Base-by-base conservation (phyloP, 2,329 filamentous ascomycete genomes). In the Colletotrichum navitas region DNA sequence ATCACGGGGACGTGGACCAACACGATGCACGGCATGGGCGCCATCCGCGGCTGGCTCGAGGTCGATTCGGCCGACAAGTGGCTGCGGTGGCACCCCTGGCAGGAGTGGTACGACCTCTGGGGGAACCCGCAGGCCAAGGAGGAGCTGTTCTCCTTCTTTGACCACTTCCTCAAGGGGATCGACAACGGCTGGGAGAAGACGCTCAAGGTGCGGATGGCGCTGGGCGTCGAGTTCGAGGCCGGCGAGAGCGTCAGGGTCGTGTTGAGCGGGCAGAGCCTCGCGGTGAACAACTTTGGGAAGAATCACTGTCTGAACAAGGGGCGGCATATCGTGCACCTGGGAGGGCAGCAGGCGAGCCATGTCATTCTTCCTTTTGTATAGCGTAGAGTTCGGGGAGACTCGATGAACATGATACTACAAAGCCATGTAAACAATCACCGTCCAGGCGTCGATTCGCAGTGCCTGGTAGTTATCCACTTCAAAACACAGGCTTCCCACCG, bases 121-220 rank as follows among this genome's bases (percentile, higher is more conserved):
- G 54, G 68, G 2, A 51, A 72, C 21, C 10, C 39, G 41, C 32
- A 63, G 41, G 63, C 70, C 18, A 74, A 62, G 32, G 76, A 80
- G 1, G 83, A 86, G 63, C 77, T 86, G 0, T 71, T 77, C 8
- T 66, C 73, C 0, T 87, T 85, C 76, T 87, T 87, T 65, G 85
- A 87, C 63, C 76, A 74, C 2, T 88, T 83, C 67, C 77, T 86
- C 21, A 84, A 82, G 41, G 81, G 78, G 0, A 76, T 78, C 0
- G 69, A 83, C 0, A 87, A 87, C 66, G 82, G 75, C 7, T 86
- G 83, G 83, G 81, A 83, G 47, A 77, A 79, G 47, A 87, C 84
- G 0, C 81, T 84, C 0, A 76, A 75, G 34, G 82, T 87, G 1
- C 79, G 84, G 5, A 81, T 80, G 76, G 79, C 83, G 1, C 74